Percentiles rank a stretch among this genome's conserved stretches.
These are phyloP conservation scores for Scedosporium apiospermum DNA, from an alignment of 2,329 filamentous ascomycete species.

Conservation along the genomic window DNA sequence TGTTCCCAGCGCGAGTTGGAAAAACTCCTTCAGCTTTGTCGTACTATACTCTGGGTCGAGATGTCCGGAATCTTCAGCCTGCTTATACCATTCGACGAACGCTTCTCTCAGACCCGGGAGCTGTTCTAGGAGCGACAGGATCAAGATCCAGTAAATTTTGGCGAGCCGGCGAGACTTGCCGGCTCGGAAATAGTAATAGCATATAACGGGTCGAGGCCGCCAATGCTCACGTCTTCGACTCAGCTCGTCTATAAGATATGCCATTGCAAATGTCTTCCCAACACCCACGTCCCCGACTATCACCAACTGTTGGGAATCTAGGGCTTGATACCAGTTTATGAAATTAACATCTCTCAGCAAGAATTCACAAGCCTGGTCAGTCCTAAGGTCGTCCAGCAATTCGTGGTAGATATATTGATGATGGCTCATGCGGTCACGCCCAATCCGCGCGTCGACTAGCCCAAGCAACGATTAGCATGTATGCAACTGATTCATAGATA, in stretches of 20 bases:
- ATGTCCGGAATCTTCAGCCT: not conserved
- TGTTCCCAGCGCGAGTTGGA: slow-evolving; percentile 6
- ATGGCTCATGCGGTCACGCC: not conserved
- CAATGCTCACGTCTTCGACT: slow-evolving; percentile 8
- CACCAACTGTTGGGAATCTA: slow-evolving; percentile 9
- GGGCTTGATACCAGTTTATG: slow-evolving; percentile 8
- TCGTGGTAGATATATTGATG: slow-evolving; percentile 10
- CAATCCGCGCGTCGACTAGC: not conserved
- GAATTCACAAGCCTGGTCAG: slow-evolving; percentile 11
- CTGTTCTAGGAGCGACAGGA: not conserved
- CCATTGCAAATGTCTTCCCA: slow-evolving; percentile 14
- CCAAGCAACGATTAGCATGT: not conserved
- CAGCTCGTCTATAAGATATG: slow-evolving; percentile 11
- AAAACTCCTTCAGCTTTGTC: slow-evolving; percentile 8
- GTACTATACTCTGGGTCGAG: no score
- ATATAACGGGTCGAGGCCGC: slow-evolving; percentile 14
- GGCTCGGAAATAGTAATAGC: slow-evolving; percentile 19
- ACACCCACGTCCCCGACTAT: slow-evolving; percentile 13
- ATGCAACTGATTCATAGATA: not conserved
- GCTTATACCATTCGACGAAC: not conserved
- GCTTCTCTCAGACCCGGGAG: not conserved
- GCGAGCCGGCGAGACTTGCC: slow-evolving; percentile 12
- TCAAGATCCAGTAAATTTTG: not conserved
- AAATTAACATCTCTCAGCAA: slow-evolving; percentile 7
- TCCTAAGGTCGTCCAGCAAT: slow-evolving; percentile 7